phyloP scores from a whole-genome alignment of 1,284 basidiomycete genomes.

The Fomitopsis betulina region DNA sequence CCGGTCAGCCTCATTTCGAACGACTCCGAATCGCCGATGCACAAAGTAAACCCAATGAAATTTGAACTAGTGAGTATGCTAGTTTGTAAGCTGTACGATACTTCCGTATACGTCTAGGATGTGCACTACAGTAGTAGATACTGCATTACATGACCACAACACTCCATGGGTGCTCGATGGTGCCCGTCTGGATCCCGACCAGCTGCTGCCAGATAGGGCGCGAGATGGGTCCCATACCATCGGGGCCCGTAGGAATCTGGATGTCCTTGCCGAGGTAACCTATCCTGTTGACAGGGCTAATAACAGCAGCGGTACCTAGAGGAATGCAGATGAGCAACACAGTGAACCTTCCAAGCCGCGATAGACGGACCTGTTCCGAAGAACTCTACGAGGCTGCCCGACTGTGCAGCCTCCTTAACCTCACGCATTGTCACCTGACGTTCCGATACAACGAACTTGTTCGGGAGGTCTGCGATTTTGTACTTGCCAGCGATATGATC shows the following conservation, averaged over 20 bases:
- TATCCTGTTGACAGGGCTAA: conserved; percentile 79
- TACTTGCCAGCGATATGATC: conserved; percentile 64
- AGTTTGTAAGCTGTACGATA: background rate
- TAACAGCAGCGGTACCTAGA: conserved; percentile 77
- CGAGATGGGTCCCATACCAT: conserved; percentile 86
- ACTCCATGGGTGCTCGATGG: conserved; percentile 82
- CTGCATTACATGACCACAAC: conserved; percentile 45
- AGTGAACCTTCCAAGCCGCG: conserved; percentile 19
- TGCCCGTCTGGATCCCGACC: conserved; percentile 87
- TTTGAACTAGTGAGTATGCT: too few species aligned
- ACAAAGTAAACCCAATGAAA: background rate
- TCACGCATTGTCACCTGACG: conserved; percentile 89
- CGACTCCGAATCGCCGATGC: background rate
- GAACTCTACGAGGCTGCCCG: conserved; percentile 80
- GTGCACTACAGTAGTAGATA: conserved; percentile 12
- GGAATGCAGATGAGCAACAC: background rate
- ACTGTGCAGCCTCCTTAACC: conserved; percentile 67
- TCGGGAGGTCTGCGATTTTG: conserved; percentile 57
- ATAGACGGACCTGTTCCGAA: conserved; percentile 77
- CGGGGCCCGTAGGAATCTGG: conserved; percentile 78
- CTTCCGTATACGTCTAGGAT: background rate
- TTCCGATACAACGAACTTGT: conserved; percentile 75
- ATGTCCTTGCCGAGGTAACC: conserved; percentile 89
- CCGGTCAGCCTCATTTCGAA: too few species aligned
- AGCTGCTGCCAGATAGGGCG: conserved; percentile 81